Evolutionary conservation across 192 early-diverging fungal species (phyloP).

Genomic region (Spizellomyces punctatus): DNA sequence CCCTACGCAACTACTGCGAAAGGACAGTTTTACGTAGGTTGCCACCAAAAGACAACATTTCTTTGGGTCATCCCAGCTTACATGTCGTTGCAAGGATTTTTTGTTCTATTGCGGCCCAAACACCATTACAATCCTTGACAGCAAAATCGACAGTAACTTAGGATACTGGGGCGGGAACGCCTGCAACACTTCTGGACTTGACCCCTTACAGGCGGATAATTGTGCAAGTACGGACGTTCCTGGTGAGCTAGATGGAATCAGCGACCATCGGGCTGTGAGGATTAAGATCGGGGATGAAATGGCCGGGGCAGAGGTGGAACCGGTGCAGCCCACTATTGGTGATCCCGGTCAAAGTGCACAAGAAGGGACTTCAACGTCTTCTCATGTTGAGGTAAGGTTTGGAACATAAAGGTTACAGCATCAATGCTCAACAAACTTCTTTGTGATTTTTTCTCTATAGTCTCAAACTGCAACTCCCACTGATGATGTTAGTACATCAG

Average conservation of each 20-base stretch:
- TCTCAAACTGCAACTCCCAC: no score
- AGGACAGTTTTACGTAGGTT: not conserved
- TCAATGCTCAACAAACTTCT: no score
- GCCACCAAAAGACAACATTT: not conserved
- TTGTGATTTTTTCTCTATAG: no score
- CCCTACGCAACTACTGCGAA: not conserved
- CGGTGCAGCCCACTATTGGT: no score
- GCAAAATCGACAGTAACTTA: not conserved
- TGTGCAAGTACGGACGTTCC: not conserved
- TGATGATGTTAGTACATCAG: no score
- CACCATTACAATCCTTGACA: not conserved
- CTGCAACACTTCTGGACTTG: not conserved
- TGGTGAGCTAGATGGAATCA: not conserved
- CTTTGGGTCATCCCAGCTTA: no score
- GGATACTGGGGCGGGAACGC: not conserved
- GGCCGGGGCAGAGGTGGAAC: no score
- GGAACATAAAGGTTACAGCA: no score
- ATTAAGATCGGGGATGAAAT: not conserved
- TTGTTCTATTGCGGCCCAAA: not conserved
- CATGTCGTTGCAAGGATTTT: not conserved
- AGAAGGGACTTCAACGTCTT: no score
- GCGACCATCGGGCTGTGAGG: not conserved
- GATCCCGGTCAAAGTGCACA: no score
- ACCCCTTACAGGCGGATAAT: not conserved
- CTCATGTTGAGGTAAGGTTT: no score